Evolutionary conservation across 495 filamentous ascomycete genomes (phyloP), one percentile per base, ranked within the genome.

Genomic region (Lichina pygmaea): DNA sequence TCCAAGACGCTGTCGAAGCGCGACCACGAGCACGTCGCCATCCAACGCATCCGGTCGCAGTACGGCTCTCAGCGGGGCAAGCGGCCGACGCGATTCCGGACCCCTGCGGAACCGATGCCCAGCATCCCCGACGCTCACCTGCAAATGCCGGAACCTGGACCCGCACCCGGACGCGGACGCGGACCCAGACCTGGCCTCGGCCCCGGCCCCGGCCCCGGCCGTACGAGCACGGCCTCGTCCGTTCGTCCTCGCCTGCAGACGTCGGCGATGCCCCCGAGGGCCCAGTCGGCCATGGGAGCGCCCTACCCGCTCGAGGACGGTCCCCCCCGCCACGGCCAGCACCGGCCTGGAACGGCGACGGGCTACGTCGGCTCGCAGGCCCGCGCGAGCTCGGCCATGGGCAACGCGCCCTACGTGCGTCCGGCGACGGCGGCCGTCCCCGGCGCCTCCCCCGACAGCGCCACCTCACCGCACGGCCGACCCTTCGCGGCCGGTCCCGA

Each of bases 21-120:
- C 55, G 89, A 97, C 54, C 89, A 95, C 58, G 85, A 95, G 56
- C 78, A 83, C 44, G 72, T 91, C 48, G 86, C 91, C 0, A 73
- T 97, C 49, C 72, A 73, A 13, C 73, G 81, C 32, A 94, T 97
- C 62, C 86, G 86, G 58, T 92, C 86, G 2, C 77, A 83, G 52
- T 79, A 95, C 55, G 89, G 83, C 16, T 92, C 86, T 33, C 78
- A 82, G 52, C 71, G 78, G 47, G 76, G 77, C 10, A 70, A 71
- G 46, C 67, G 75, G 43, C 77, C 77, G 0, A 75, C 78, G 9
- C 66, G 77, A 48, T 71, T 80, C 52, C 54, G 71, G 60, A 54
- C 60, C 53, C 49, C 50, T 50, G 46, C 56, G 57, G 43, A 55
- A 54, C 45, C 64, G 17, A 52, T 62, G 51, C 60, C 63, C 34